Conservation (phyloP, 2,329 filamentous ascomycete genomes). For the Exophiala dermatitidis region DNA sequence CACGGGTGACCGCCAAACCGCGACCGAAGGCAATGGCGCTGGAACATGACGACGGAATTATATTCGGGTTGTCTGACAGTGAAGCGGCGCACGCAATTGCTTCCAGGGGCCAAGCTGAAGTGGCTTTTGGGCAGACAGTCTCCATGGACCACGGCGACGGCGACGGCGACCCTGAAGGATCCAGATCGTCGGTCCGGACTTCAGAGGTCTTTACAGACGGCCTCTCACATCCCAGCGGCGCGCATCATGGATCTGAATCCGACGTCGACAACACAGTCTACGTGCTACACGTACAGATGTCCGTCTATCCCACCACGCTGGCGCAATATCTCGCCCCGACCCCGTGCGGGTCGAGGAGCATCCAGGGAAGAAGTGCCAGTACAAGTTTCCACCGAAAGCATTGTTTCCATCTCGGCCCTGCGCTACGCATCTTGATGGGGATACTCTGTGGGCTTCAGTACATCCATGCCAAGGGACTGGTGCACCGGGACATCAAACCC, state of each 20-base stretch:
- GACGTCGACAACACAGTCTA: conserved; percentile 29
- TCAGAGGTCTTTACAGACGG: conserved; percentile 26
- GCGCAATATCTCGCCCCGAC: conserved; percentile 49
- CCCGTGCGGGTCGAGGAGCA: conserved; percentile 21
- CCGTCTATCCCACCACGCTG: conserved; percentile 56
- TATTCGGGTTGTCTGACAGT: conserved; percentile 21
- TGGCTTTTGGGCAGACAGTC: no score
- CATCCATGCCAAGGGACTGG: conserved; percentile 53
- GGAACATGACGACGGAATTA: conserved; percentile 15
- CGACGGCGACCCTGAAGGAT: conserved; percentile 5
- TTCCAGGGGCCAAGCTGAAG: not conserved
- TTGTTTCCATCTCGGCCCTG: conserved; percentile 56
- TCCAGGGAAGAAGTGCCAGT: not conserved
- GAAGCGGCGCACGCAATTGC: not conserved
- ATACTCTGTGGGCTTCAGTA: conserved; percentile 60
- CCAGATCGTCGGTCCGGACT: conserved; percentile 8
- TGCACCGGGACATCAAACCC: conserved; percentile 63
- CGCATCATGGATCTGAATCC: conserved; percentile 17
- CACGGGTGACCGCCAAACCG: not conserved
- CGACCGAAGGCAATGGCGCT: not conserved
- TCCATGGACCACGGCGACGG: not conserved
- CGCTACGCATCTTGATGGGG: conserved; percentile 50
- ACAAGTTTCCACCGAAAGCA: conserved; percentile 38
- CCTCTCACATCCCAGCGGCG: conserved; percentile 6
- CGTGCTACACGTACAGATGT: conserved; percentile 60